These are phyloP conservation scores for Capillidium rhysosporum DNA, from an alignment of 371 early-diverging fungal species.

Conservation along the genomic window DNA sequence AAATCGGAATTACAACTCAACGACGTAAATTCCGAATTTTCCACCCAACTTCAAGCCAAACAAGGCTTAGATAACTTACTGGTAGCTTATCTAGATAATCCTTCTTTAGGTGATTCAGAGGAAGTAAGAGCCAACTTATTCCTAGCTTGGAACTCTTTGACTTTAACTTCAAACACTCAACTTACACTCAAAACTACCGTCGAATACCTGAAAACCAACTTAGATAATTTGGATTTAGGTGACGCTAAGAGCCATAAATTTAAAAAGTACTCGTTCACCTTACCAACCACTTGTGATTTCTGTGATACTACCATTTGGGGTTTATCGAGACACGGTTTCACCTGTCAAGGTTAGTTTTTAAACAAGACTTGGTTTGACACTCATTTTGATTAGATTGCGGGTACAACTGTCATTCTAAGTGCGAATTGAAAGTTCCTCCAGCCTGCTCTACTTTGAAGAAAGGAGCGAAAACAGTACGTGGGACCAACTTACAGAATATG, in stretches of 20 bases:
- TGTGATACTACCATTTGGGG: slow-evolving; percentile 58
- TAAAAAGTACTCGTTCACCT: slow-evolving; percentile 48
- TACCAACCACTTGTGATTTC: slow-evolving; percentile 60
- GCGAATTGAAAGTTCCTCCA: slow-evolving; percentile 68
- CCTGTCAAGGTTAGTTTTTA: slow-evolving; percentile 28
- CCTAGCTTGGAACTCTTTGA: background rate
- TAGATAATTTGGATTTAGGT: slow-evolving; percentile 33
- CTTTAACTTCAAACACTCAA: background rate
- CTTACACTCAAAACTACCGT: slow-evolving; percentile 9
- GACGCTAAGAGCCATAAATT: slow-evolving; percentile 39
- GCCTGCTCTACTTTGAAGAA: slow-evolving; percentile 43
- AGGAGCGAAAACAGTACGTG: slow-evolving; percentile 24
- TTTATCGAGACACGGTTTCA: slow-evolving; percentile 49
- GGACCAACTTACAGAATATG: slow-evolving; percentile 7
- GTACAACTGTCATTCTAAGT: slow-evolving; percentile 63
- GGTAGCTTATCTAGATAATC: slow-evolving; percentile 20
- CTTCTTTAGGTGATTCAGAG: slow-evolving; percentile 17
- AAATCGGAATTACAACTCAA: slow-evolving; percentile 26
- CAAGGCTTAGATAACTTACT: slow-evolving; percentile 21
- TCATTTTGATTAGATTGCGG: slow-evolving; percentile 32
- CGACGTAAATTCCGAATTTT: slow-evolving; percentile 23
- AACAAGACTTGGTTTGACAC: background rate
- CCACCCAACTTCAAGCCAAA: slow-evolving; percentile 18
- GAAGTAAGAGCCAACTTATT: slow-evolving; percentile 13
- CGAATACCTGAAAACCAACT: slow-evolving; percentile 28